phyloP scores from a whole-genome alignment of 768 basidiomycete species.

The Hypholoma fasciculare region DNA sequence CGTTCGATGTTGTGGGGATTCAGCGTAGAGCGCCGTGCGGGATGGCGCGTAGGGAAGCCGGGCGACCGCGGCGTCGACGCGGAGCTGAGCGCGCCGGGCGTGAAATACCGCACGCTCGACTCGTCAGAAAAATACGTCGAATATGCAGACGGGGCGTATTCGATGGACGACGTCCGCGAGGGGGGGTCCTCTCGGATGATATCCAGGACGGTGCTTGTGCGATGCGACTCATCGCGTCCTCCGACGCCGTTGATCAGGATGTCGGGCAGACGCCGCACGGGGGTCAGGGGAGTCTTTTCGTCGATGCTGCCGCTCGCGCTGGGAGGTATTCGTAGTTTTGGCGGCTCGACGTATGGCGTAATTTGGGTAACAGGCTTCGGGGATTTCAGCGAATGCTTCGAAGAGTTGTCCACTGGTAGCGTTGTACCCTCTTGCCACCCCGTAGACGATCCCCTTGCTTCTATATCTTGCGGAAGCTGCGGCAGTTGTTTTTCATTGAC shows the following conservation, averaged over 20 bases:
- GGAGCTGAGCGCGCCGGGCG: not conserved
- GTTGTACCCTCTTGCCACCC: not conserved
- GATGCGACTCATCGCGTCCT: not conserved
- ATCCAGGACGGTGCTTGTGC: no score
- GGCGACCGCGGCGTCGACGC: not conserved
- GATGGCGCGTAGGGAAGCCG: not conserved
- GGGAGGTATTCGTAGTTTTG: not conserved
- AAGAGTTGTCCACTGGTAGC: not conserved
- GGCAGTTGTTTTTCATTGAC: not conserved
- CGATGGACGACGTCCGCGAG: not conserved
- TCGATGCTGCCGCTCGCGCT: not conserved
- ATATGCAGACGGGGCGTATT: conserved; percentile 9
- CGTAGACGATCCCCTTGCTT: not conserved
- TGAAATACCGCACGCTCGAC: not conserved
- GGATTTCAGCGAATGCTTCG: not conserved
- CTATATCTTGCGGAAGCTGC: not conserved
- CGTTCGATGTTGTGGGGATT: not conserved
- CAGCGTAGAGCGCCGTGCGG: conserved; percentile 3
- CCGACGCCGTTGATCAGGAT: not conserved
- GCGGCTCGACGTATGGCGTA: not conserved
- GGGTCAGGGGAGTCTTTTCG: not conserved
- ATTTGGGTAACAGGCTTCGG: not conserved
- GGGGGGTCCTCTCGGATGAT: not conserved
- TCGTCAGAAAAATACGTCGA: not conserved
- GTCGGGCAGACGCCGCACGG: not conserved